Evolutionary conservation across 441 rosid species (phyloP).

Genomic region (Bocquillonia castaneifolia): DNA sequence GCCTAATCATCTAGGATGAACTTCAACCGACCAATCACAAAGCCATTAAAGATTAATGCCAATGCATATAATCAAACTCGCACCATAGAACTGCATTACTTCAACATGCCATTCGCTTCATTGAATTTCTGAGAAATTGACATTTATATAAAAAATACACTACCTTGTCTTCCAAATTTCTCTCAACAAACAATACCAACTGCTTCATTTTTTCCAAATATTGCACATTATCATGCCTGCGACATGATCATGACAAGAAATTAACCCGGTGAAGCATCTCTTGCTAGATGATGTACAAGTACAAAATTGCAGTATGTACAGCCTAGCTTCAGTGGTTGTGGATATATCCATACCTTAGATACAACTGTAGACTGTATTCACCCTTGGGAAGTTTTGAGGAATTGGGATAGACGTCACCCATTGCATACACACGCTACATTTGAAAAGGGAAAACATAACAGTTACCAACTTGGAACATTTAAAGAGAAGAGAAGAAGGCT

Average conservation of each 20-base stretch:
- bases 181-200: slow-evolving; percentile 73
- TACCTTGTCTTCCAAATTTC: slow-evolving; percentile 83
- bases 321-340: too few species aligned
- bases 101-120: slow-evolving; percentile 4
- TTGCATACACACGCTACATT: slow-evolving; percentile 70
- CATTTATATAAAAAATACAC: slow-evolving; percentile 13
- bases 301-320: too few species aligned
- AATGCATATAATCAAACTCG: not conserved
- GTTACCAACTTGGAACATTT: slow-evolving; percentile 19
- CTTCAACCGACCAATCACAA: not conserved
- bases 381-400: slow-evolving; percentile 88
- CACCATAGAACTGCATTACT: slow-evolving; percentile 5
- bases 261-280: slow-evolving; percentile 14
- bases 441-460: slow-evolving; percentile 10
- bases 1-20: not conserved
- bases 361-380: slow-evolving; percentile 72
- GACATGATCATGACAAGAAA: slow-evolving; percentile 33
- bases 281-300: slow-evolving; percentile 4
- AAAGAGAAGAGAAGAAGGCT: slow-evolving; percentile 10
- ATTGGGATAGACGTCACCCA: slow-evolving; percentile 89
- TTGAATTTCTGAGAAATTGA: not conserved
- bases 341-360: slow-evolving; percentile 68
- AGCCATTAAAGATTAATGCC: not conserved
- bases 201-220: slow-evolving; percentile 88
- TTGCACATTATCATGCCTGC: slow-evolving; percentile 93